Evolutionary conservation across 371 early-diverging fungal species (phyloP), one percentile per base, ranked within the genome.

Genomic region (Rhizopus sp.): DNA sequence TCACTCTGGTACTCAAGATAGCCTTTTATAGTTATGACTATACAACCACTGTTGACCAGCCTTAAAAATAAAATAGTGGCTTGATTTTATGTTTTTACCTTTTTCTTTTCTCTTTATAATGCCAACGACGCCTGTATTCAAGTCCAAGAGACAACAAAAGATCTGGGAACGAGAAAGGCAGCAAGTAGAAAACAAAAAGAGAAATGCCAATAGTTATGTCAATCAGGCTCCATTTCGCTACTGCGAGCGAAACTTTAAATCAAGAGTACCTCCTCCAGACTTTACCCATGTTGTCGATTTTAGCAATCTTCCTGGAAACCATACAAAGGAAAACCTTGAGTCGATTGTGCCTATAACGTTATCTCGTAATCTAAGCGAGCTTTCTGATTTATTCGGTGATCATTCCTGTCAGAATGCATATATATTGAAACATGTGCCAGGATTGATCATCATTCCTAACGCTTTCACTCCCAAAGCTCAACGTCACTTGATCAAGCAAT

Each of bases 1-100:
- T 96, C 52, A 87, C 91, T 7, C 51, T 94, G 46, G 57, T 91
- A 9, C 87, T 96, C 64, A 93, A 94, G 72, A 72, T 90, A 63
- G 72, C 81, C 56, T 96, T 96, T 72, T 96, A 83, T 66, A 79
- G 76, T 37, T 81, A 81, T 39, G 57, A 69, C 51, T 68, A 47
- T 38, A 45, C 41, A 29, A 15, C 58, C 29, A 23, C 15, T 46
- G 29, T 29, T 29, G 7, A 29, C 46, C 46, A 16, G 15, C 10
- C 9, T 41, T 6, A n/a, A 15, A 33, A 49, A 49, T 33, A 49
- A 33, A 49, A 33, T 5, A n/a, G 50, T 49, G 50, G 34, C 50
- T 49, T 49, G 32, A 29, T 47, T 15, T 8, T 47, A 7, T 15
- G 3, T 42, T 13, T 16, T 30, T 30, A 0, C 29, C 39, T 40